phyloP scores from a whole-genome alignment of 176 grass and related monocot species.

The Zea luxurians region DNA sequence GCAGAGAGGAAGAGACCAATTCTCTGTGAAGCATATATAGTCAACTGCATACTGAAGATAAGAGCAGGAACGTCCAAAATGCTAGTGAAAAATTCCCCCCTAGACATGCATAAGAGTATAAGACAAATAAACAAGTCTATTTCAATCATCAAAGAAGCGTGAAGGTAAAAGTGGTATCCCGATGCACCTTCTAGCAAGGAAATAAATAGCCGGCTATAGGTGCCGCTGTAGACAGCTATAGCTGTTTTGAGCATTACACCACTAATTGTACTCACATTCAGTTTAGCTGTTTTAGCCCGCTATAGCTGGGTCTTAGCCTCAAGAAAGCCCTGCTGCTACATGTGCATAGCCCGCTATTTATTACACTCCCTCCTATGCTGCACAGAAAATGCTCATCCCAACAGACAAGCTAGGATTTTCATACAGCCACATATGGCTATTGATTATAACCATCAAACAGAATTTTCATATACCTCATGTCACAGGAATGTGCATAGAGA shows the following conservation, averaged over 20 bases:
- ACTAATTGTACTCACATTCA: no score
- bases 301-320: no score
- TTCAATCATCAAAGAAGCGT: constrained; percentile 37
- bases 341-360: no score
- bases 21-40: constrained; percentile 23
- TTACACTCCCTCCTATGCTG: neutral
- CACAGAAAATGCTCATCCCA: constrained; percentile 15
- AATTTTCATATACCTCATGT: neutral
- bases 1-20: neutral
- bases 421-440: neutral
- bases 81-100: neutral
- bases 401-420: neutral
- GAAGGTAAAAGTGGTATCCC: neutral
- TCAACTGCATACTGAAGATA: constrained; percentile 6
- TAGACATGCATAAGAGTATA: neutral
- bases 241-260: no score
- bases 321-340: no score
- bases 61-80: constrained; percentile 18
- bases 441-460: constrained; percentile 1
- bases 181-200: neutral
- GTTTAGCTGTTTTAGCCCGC: no score
- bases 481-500: neutral
- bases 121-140: constrained; percentile 10
- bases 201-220: no score
- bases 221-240: no score